Evolutionary conservation across 805 yeast species (phyloP).

Genomic region (Candida maris): DNA sequence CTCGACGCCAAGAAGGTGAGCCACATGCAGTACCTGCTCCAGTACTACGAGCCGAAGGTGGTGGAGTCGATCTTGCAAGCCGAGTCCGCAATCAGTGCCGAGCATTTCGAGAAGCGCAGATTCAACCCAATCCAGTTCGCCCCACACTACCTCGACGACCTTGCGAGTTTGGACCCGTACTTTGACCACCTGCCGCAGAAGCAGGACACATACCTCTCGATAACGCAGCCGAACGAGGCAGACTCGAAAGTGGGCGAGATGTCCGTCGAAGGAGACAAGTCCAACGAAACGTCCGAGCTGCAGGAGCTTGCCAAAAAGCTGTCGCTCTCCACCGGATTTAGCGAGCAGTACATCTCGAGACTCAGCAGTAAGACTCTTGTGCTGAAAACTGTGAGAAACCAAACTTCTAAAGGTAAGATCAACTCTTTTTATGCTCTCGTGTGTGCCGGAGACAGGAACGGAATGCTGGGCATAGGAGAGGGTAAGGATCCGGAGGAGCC

Average conservation of each 20-base stretch:
- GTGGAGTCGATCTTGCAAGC: conserved; percentile 79
- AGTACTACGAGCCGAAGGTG: conserved; percentile 79
- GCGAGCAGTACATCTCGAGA: conserved; percentile 54
- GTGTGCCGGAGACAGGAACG: conserved; percentile 88
- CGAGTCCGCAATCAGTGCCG: conserved; percentile 69
- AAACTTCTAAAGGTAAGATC: conserved; percentile 89
- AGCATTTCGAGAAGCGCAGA: conserved; percentile 47
- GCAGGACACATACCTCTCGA: conserved; percentile 19
- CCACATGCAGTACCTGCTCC: conserved; percentile 56
- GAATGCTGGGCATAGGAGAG: conserved; percentile 93
- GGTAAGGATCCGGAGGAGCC: conserved; percentile 83
- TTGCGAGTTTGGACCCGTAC: conserved; percentile 63
- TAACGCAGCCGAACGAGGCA: conserved; percentile 24
- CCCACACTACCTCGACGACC: conserved; percentile 70
- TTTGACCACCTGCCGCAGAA: conserved; percentile 56
- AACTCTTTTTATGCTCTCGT: conserved; percentile 78
- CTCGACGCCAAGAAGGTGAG: conserved; percentile 25
- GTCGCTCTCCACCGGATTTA: conserved; percentile 62
- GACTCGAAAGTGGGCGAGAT: conserved; percentile 23
- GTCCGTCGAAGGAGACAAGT: conserved; percentile 19
- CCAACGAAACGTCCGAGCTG: conserved; percentile 23
- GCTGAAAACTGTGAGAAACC: conserved; percentile 80
- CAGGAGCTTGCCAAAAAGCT: conserved; percentile 49
- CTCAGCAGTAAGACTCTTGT: conserved; percentile 64
- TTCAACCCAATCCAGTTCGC: conserved; percentile 52